Conservation (phyloP, 2,329 filamentous ascomycete genomes). For the Diplodia seriata region DNA sequence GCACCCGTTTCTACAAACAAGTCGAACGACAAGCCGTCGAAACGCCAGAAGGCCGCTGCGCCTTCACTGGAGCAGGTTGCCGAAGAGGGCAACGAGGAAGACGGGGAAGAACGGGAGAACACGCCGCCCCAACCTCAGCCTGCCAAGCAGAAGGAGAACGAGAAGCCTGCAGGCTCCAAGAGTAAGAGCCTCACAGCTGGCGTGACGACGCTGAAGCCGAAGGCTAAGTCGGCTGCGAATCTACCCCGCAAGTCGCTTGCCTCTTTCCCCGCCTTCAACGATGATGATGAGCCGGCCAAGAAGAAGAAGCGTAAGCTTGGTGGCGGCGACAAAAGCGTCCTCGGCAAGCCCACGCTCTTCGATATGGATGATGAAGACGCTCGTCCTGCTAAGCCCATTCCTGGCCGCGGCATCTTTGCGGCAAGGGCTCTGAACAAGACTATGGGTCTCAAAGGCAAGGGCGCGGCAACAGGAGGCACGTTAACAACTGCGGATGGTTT, state of each 20-base stretch:
- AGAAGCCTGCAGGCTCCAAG: constrained; percentile 35
- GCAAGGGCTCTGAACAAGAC: constrained; percentile 47
- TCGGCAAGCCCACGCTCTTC: constrained; percentile 64
- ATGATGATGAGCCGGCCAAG: constrained; percentile 49
- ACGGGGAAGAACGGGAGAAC: constrained; percentile 51
- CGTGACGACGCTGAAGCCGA: constrained; percentile 39
- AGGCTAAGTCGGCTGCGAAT: constrained; percentile 44
- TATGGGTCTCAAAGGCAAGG: constrained; percentile 41
- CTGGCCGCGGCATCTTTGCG: constrained; percentile 48
- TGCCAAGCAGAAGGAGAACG: constrained; percentile 40
- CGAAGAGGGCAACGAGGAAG: constrained; percentile 51
- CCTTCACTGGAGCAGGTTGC: constrained; percentile 53
- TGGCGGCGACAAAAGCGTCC: constrained; percentile 56
- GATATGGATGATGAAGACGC: constrained; percentile 61
- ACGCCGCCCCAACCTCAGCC: constrained; percentile 38
- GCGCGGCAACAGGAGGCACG: constrained; percentile 45
- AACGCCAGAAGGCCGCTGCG: constrained; percentile 47
- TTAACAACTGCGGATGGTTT: constrained; percentile 50
- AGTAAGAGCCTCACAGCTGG: constrained; percentile 45
- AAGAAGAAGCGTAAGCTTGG: constrained; percentile 79
- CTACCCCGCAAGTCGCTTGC: constrained; percentile 55
- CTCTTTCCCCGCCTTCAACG: constrained; percentile 52
- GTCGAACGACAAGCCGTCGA: constrained; percentile 49
- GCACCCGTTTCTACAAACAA: constrained; percentile 54
- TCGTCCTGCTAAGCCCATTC: constrained; percentile 43